Base-by-base conservation (phyloP, 371 early-diverging fungal species). In the Lichtheimia corymbifera region DNA sequence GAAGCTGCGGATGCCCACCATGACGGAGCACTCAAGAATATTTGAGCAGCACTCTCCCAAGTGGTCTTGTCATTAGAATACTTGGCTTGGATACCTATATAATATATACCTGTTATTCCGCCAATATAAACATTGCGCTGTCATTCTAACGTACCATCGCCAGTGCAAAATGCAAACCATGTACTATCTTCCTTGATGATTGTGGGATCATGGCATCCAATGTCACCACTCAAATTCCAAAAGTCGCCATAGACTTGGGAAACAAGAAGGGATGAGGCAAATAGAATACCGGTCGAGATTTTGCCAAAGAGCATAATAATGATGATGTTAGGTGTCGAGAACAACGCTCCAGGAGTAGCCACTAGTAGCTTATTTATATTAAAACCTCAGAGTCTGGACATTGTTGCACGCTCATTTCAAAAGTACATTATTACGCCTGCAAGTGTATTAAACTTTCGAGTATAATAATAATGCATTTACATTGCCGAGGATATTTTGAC, bases 151-250 rank as follows among this genome's bases (percentile, higher is more conserved):
- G 22, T 22, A 47, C 47, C 47, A 24, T 58, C 58, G 3, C 58
- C 58, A 6, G 58, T 58, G 58, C 58, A 58, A 14, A 62, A 62
- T 12, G 47, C 50, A 50, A 51, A 62, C 55, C 55, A 62, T 3
- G 40, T 28, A n/a, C 40, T 44, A 17, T 42, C 62, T 54, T 62
- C 62, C 13, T 55, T 17, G 44, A 54, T 54, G 28, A 62, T 54
- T 2, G 41, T 25, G 5, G 62, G 62, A 22, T 62, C 62, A 13
- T 62, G 62, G 49, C 62, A 62, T 11, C 18, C 40, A 18, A 28
- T 25, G 50, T 62, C 55, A 6, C 62, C 62, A 7, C 55, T 55
- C 41, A 62, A 27, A 17, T 17, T 28, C 62, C 62, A 62, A 52
- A 43, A 40, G 15, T 22, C 41, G n/a, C 60, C 60, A 40, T 51